Evolutionary conservation across 2,329 filamentous ascomycete genomes (phyloP).

Genomic region (Microdochium bolleyi): DNA sequence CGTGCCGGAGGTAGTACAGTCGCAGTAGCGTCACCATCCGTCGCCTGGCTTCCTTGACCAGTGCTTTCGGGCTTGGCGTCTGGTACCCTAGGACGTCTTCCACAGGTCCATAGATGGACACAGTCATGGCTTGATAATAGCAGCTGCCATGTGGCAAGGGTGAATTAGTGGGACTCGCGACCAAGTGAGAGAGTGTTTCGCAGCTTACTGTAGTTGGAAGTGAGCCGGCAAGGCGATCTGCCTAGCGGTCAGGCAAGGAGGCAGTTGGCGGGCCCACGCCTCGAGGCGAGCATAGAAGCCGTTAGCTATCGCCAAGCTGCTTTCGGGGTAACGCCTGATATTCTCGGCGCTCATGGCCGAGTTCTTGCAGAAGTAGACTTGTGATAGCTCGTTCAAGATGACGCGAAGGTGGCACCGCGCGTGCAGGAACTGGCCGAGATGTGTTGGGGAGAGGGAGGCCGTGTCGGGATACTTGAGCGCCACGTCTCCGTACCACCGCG

Average conservation of each 20-base stretch:
- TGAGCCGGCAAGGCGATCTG: constrained; percentile 23
- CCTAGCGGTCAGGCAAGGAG: constrained; percentile 14
- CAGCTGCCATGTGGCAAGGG: constrained; percentile 14
- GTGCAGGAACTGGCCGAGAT: constrained; percentile 19
- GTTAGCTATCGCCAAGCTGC: constrained; percentile 11
- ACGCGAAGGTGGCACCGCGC: constrained; percentile 18
- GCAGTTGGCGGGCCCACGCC: constrained; percentile 19
- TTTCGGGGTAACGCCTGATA: not conserved
- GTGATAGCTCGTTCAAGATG: constrained; percentile 24
- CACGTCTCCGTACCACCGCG: constrained; percentile 25
- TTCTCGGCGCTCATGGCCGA: not conserved
- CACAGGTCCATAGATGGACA: constrained; percentile 20
- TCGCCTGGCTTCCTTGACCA: constrained; percentile 10
- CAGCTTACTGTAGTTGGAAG: constrained; percentile 25
- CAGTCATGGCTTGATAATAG: constrained; percentile 26
- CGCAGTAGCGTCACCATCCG: constrained; percentile 18
- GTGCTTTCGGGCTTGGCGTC: constrained; percentile 4
- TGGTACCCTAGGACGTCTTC: constrained; percentile 5
- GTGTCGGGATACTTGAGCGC: constrained; percentile 25
- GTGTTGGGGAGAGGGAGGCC: constrained; percentile 8
- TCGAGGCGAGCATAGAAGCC: constrained; percentile 9
- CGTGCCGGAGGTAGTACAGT: constrained; percentile 21
- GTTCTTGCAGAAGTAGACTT: not conserved
- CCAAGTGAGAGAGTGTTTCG: too few species aligned
- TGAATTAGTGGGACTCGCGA: too few species aligned